Conservation (phyloP, 208 protist genomes). For the Leptomonas pyrrhocoris region DNA sequence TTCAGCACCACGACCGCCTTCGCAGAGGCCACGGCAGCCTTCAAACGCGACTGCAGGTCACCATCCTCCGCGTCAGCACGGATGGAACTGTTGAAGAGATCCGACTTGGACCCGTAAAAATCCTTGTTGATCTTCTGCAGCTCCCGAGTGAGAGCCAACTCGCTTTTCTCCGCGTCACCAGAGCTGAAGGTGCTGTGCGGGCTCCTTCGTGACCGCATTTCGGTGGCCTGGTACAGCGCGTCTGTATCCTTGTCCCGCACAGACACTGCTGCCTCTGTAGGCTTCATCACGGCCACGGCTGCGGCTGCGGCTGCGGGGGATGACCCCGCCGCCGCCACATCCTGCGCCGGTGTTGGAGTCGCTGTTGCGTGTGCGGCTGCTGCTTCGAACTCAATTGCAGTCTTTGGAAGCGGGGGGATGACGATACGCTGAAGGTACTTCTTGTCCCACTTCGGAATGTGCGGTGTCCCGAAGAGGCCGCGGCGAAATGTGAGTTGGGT, state of each 20-base stretch:
- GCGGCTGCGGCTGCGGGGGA: not conserved
- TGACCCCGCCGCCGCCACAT: not conserved
- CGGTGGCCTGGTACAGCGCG: not conserved
- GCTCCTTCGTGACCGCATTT: conserved; percentile 11
- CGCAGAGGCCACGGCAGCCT: conserved; percentile 28
- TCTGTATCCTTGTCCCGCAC: not conserved
- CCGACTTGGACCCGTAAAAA: conserved; percentile 26
- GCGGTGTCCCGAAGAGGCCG: conserved; percentile 63
- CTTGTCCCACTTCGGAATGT: conserved; percentile 83
- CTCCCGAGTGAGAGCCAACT: conserved; percentile 18
- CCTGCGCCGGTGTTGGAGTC: too few relatives aligned
- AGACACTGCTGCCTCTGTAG: not conserved
- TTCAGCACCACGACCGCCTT: conserved; percentile 30
- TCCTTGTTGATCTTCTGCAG: conserved; percentile 38
- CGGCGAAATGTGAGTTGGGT: conserved; percentile 55
- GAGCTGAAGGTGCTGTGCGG: conserved; percentile 25
- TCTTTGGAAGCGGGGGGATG: conserved; percentile 34
- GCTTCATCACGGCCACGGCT: conserved; percentile 15
- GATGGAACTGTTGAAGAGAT: conserved; percentile 18
- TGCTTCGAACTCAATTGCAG: not conserved
- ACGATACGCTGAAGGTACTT: conserved; percentile 65
- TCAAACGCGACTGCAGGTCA: conserved; percentile 27
- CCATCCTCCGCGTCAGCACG: not conserved
- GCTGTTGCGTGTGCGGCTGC: not conserved
- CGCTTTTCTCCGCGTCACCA: conserved; percentile 37